phyloP scores from a whole-genome alignment of 768 basidiomycete genomes.

The Neoboletus magnificus region DNA sequence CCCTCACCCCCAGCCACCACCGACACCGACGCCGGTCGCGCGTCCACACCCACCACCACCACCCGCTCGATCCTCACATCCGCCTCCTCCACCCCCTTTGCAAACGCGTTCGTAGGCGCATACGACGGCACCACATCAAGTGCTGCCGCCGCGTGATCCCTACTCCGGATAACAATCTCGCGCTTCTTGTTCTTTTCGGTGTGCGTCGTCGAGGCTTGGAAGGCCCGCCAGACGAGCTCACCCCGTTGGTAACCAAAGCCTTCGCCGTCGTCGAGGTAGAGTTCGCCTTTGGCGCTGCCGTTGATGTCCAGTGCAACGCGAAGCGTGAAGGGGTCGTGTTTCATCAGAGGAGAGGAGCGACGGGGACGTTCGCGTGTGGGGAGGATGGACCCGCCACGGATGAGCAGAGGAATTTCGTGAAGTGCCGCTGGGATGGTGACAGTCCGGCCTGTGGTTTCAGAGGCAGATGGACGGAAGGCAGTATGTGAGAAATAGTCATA shows the following conservation, averaged over 20 bases:
- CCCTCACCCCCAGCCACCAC: constrained; percentile 46
- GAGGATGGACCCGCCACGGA: constrained; percentile 89
- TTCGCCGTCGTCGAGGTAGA: constrained; percentile 95
- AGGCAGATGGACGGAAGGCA: constrained; percentile 57
- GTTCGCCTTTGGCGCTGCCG: constrained; percentile 66
- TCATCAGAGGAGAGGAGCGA: constrained; percentile 83
- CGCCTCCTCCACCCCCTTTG: constrained; percentile 48
- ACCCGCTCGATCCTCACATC: constrained; percentile 78
- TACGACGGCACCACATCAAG: constrained; percentile 47
- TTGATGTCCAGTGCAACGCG: constrained; percentile 71
- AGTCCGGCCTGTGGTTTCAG: constrained; percentile 49
- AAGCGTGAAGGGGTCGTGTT: constrained; percentile 89
- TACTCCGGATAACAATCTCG: constrained; percentile 43
- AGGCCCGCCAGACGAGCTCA: constrained; percentile 79
- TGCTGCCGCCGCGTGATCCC: constrained; percentile 58
- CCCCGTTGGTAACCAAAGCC: constrained; percentile 74
- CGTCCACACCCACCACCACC: constrained; percentile 68
- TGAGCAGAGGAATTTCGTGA: constrained; percentile 75
- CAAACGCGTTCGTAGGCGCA: constrained; percentile 62
- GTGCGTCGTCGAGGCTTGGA: constrained; percentile 51
- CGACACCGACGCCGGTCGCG: constrained; percentile 53
- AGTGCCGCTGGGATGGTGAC: constrained; percentile 80
- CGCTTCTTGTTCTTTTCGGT: neutral
- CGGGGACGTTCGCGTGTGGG: constrained; percentile 85
- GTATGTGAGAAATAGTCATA: constrained; percentile 86